Evolutionary conservation across 192 early-diverging fungal species (phyloP), one percentile per base, ranked within the genome.

Genomic region (Backusella liffmaniae): DNA sequence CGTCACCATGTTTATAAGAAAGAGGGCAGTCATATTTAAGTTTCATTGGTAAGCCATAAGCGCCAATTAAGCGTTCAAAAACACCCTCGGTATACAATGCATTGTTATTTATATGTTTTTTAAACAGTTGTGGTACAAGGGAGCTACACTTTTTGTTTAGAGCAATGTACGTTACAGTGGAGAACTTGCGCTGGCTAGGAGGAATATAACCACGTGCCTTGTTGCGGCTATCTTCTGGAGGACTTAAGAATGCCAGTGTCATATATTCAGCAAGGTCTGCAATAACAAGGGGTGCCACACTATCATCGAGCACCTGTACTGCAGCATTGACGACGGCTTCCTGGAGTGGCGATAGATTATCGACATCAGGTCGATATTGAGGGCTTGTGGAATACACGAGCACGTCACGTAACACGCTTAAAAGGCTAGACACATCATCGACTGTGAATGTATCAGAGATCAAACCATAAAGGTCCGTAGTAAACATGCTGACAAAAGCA

Each of bases 11-110:
- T 44, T 84, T 88, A 26, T 84, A 90, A 9, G 91, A 87, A n/a
- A 84, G 76, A 13, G 95, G 94, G 53, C 95, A 94, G 16, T 91
- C 87, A 76, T 94, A 92, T 74, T 93, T 91, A 9, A 90, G 80
- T 51, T 85, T 82, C 92, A 96, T 93, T 0, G 92, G 89, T 16
- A 92, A 77, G 12, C 91, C 90, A 77, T 94, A 82, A 5, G 84
- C 86, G 44, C 78, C 74, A 69, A 88, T 82, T n/a, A 90, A 70
- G 15, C 82, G 84, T 32, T 83, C 86, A 80, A 85, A 90, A 0
- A 85, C 84, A 0, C 86, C 87, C 36, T 85, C 77, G 0, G 80
- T 80, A 70, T 89, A 95, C 1, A 96, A 67, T 12, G 74, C 83
- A 16, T 79, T 72, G 29, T 86, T 76, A 0, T 77, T 70, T 13